Evolutionary conservation across 176 grass and related monocot genomes (phyloP), one percentile per base, ranked within the genome.

Genomic region (Aechmea fasciata): DNA sequence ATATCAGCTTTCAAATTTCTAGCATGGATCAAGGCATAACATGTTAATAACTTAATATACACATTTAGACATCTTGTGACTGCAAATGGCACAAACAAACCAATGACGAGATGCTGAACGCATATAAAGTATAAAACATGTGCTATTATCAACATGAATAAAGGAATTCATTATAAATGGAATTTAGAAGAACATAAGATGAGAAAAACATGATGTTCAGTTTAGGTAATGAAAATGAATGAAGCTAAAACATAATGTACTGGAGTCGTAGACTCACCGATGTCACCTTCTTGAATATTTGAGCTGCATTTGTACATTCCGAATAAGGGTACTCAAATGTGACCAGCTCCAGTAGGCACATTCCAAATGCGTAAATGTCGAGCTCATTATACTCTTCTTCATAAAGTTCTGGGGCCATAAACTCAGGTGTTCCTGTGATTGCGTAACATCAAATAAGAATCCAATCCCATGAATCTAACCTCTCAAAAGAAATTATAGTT

Each of bases 331-430:
- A 87, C 54, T 87, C 89, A 72, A 91, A 91, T 53, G 85, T 91
- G 50, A 91, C 89, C 69, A 91, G 79, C 85, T 91, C 89, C 50
- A 91, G 67, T 75, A 91, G 80, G 65, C 89, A 91, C 89, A 91
- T 91, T 17, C 89, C 89, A 47, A 91, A 91, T 48, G 89, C 89
- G 69, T 87, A 91, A 12, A 91, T 87, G 55, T 91, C 89, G 68
- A 91, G 89, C 15, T 91, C 89, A 57, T 91, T 80, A 47, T 87
- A 91, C 79, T 91, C 84, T 79, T 91, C 85, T 1, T 91, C 84
- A 11, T 91, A 91, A 19, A 91, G 89, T 52, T 91, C 85, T 1
- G 89, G 89, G 71, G 89, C 89, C 89, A 91, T 91, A 63, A 91
- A 91, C 76, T 91, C 88, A 0, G 89, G 89, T 66, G 89, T 91